phyloP scores from a whole-genome alignment of 2,329 filamentous ascomycete species.

The Trichocomaceae sp. region DNA sequence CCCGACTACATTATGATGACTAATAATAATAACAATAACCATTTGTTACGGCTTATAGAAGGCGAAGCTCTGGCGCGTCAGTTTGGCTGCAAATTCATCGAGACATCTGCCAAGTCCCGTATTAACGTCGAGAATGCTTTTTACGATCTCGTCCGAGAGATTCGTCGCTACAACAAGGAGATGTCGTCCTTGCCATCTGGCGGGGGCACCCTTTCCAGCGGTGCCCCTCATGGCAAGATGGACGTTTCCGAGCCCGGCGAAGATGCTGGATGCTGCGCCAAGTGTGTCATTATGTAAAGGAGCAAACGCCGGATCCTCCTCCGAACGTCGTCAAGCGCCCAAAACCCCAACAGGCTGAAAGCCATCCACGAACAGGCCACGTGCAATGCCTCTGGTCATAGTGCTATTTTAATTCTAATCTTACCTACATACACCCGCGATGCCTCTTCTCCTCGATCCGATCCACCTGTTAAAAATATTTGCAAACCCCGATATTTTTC shows the following conservation, averaged over 20 bases:
- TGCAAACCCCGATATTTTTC: not conserved
- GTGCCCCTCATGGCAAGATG: slow-evolving; percentile 60
- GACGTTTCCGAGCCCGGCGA: slow-evolving; percentile 59
- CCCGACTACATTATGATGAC: not conserved
- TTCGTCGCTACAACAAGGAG: slow-evolving; percentile 96
- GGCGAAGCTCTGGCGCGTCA: slow-evolving; percentile 76
- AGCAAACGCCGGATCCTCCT: too few relatives aligned
- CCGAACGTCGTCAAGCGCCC: not conserved
- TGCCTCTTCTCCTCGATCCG: slow-evolving; percentile 1
- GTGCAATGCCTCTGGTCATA: not conserved
- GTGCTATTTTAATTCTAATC: slow-evolving; percentile 6
- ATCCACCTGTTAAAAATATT: slow-evolving; percentile 1
- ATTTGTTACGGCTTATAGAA: too few relatives aligned
- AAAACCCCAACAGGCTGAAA: not conserved
- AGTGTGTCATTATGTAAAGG: slow-evolving; percentile 79
- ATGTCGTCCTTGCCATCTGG: slow-evolving; percentile 80
- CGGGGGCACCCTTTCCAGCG: slow-evolving; percentile 56
- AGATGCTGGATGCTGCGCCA: slow-evolving; percentile 66
- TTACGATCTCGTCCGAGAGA: slow-evolving; percentile 96
- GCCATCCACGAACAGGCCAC: not conserved
- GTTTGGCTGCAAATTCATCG: slow-evolving; percentile 97
- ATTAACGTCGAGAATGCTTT: slow-evolving; percentile 98
- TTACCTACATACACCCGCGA: slow-evolving; percentile 1
- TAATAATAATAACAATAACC: not conserved
- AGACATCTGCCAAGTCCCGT: slow-evolving; percentile 95